Base-by-base conservation (phyloP, 371 early-diverging fungal genomes). In the Blyttiomyces sp. region DNA sequence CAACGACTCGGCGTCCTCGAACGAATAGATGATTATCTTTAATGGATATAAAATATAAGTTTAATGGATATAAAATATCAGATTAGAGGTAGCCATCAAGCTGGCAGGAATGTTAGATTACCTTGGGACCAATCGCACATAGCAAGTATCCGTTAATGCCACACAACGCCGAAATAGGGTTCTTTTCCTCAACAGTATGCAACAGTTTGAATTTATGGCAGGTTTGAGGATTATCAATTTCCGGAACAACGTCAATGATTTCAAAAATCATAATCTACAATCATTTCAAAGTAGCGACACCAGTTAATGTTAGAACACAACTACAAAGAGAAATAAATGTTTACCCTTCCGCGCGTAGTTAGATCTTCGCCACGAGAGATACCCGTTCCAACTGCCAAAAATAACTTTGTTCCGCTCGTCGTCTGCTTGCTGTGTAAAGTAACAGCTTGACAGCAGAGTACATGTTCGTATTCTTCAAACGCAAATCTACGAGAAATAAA, bases 201-300 rank as follows among this genome's bases (percentile, higher is more conserved):
- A 95, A 68, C 50, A 86, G 73, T 64, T 98, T 98, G 57, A 96
- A 86, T 62, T 89, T 88, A 70, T 95, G 94, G 61, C 92, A 93
- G 0, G 95, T 93, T 71, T 94, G 92, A 28, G 97, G 98, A 44
- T 91, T 89, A 53, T 91, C 91, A 1, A 92, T 88, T 65, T 96
- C 93, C 2, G 99, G 99, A 6, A 99, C 96, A 21, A 99, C 96
- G 69, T 94, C 92, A 72, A 96, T 92, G 43, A 99, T 84, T 59
- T 99, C 99, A 68, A 91, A 96, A 4, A 99, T 74, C 61, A 91
- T 86, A 49, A 95, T 83, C 86, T 89, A 70, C 3, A 16, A 9
- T 21, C 31, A 7, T 43, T n/a, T 36, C 50, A 2, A 9, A 49
- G 30, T 9, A n/a, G n/a, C n/a, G n/a, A n/a, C n/a, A n/a, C n/a